Base-by-base conservation (phyloP, 805 yeast species). In the Saturnispora diversa region DNA sequence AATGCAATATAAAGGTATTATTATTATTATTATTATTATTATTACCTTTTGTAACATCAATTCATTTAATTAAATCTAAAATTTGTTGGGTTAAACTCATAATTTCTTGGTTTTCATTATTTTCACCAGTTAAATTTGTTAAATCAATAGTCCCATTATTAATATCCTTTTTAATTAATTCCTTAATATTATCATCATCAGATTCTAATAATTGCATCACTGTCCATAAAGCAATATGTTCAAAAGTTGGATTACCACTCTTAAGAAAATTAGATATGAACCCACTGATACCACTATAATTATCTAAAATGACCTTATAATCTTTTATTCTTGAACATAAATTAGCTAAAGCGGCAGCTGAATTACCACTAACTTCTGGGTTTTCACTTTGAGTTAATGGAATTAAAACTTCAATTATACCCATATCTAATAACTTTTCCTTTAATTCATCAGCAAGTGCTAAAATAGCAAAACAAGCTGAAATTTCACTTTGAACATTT, bases 211-310 rank as follows among this genome's bases (percentile, higher is more conserved):
- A 71, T 64, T 92, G 98, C 51, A 90, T 70, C 50, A 88, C 81
- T 32, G 96, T 90, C 98, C 98, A 92, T 45, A 88, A 74, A 1
- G 97, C 96, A 63, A 92, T 92, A 60, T 92, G 98, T 64, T 92
- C 97, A 62, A 92, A 92, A 0, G 97, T 92, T 11, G 94, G 82
- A 59, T 88, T 92, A 30, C 81, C 81, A 54, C 86, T 75, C 46
- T 77, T 77, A 54, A 92, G 68, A 59, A 90, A 92, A 53, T 88
- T 69, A 26, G 77, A 69, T 48, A 92, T 70, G 57, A 92, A 92
- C 21, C 87, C 92, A 46, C 76, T 72, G 44, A 92, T 80, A 43
- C 97, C 97, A 44, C 85, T 87, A 94, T 97, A 92, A 49, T 79
- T 73, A 40, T 75, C 72, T 43, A 86, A 70, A 45, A 92, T 84